These are phyloP conservation scores for Begonia fuchsioides DNA, from an alignment of 306 rosid genomes.

Conservation along the genomic window DNA sequence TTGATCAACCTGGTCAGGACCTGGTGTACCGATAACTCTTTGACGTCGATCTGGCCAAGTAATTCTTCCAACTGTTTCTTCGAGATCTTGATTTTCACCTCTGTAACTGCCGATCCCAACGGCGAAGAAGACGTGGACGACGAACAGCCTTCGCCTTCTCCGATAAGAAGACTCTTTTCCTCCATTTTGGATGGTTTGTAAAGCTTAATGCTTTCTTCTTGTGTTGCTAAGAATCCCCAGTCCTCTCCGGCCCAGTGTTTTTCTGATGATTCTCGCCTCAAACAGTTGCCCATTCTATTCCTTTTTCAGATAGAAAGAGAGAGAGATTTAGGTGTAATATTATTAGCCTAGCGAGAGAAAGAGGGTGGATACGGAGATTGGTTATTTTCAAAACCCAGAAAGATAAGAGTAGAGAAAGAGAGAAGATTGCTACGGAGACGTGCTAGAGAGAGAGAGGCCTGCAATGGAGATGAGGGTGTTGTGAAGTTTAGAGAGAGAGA, in stretches of 20 bases:
- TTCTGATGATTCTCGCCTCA: conserved; percentile 27
- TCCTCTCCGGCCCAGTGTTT: conserved; percentile 28
- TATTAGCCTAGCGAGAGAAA: not conserved
- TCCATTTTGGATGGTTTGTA: not conserved
- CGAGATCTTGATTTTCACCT: conserved; percentile 67
- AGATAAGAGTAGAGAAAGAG: too few relatives aligned
- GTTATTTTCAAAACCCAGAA: too few relatives aligned
- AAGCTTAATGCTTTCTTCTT: not conserved
- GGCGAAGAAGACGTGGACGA: not conserved
- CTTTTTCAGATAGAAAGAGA: not conserved
- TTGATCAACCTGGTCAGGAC: conserved; percentile 34
- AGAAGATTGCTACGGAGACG: not conserved
- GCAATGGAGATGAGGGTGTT: too few relatives aligned
- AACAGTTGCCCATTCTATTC: conserved; percentile 57
- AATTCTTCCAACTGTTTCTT: conserved; percentile 53
- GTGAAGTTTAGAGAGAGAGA: too few relatives aligned
- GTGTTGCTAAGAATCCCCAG: too few relatives aligned
- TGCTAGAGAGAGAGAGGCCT: not conserved
- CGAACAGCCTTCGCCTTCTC: not conserved
- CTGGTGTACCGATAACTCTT: conserved; percentile 37
- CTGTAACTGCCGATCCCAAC: conserved; percentile 2
- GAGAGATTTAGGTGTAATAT: not conserved
- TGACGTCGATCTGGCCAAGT: conserved; percentile 30
- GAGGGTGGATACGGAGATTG: too few relatives aligned
- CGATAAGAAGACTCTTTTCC: conserved; percentile 2